Percentiles rank a stretch among this genome's conserved stretches.
Evolutionary conservation across 23 red algal species (phyloP).

Genomic region (Gracilaria domingensis): DNA sequence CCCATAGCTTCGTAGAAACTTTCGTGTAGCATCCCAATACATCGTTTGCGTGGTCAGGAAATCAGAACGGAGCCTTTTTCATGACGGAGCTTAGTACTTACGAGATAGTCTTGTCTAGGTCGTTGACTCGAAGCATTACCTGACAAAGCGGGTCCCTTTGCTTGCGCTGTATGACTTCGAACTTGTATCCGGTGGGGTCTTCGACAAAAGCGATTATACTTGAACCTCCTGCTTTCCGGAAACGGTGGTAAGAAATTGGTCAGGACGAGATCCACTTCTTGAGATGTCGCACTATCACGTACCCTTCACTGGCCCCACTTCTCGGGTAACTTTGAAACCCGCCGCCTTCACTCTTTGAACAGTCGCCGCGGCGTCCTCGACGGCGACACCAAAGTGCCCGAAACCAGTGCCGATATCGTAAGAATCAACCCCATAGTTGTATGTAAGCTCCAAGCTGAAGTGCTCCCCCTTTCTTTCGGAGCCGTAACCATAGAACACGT

Average conservation of each 20-base stretch:
- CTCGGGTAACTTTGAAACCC: constrained; percentile 62
- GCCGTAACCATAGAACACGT: constrained; percentile 82
- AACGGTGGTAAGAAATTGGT: background rate
- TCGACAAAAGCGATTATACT: constrained; percentile 67
- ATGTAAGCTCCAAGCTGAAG: constrained; percentile 78
- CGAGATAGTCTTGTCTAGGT: constrained; percentile 59
- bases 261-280: background rate
- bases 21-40: background rate
- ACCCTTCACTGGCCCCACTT: constrained; percentile 68
- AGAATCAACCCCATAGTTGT: constrained; percentile 79
- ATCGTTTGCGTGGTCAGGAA: background rate
- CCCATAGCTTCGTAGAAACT: constrained; percentile 77
- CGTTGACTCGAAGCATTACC: constrained; percentile 71
- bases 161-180: constrained; percentile 64
- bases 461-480: constrained; percentile 70
- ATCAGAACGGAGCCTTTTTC: background rate
- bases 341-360: constrained; percentile 53
- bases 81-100: constrained; percentile 10
- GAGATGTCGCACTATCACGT: background rate
- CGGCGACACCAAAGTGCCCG: constrained; percentile 74
- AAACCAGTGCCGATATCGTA: constrained; percentile 76
- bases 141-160: constrained; percentile 76
- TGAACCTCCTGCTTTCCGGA: constrained; percentile 27
- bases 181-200: constrained; percentile 78
- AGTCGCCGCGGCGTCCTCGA: constrained; percentile 17